These are phyloP conservation scores for Corymbia maculata DNA, from an alignment of 345 rosid genomes.

Conservation along the genomic window DNA sequence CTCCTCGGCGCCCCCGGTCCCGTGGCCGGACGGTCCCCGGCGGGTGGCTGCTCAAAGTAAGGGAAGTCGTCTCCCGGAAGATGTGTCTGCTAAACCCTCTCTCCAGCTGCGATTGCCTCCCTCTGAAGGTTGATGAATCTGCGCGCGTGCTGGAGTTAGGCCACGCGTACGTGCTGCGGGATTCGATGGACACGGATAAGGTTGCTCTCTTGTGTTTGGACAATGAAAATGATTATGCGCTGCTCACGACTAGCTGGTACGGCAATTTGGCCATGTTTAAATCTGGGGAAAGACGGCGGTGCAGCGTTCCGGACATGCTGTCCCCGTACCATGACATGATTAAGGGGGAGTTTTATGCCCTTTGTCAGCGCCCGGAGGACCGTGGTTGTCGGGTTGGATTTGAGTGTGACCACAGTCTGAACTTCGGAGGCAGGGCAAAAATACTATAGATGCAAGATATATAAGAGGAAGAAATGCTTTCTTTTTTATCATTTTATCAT, in stretches of 20 bases:
- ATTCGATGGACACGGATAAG: constrained; percentile 34
- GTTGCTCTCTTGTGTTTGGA: constrained; percentile 36
- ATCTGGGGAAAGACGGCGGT: constrained; percentile 50
- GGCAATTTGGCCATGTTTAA: constrained; percentile 73
- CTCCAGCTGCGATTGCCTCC: constrained; percentile 13
- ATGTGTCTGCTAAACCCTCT: constrained; percentile 56
- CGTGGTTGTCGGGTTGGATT: constrained; percentile 36
- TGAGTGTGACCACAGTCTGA: constrained; percentile 14
- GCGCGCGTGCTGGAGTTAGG: constrained; percentile 46
- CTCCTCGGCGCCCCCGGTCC: constrained; percentile 29
- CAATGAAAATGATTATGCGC: constrained; percentile 18
- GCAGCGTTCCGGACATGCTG: constrained; percentile 52
- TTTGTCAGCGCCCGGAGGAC: constrained; percentile 58
- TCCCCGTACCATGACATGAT: constrained; percentile 80
- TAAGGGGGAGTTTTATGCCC: constrained; percentile 50
- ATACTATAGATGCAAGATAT: no score
- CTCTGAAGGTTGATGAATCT: neutral
- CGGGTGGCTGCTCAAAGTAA: constrained; percentile 62
- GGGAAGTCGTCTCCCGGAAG: constrained; percentile 22
- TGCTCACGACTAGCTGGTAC: constrained; percentile 68
- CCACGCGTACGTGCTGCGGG: constrained; percentile 50
- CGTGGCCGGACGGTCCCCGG: constrained; percentile 1
- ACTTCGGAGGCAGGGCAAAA: constrained; percentile 80
- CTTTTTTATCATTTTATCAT: no score
- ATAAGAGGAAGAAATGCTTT: no score